Evolutionary conservation across 129 eudicot species (phyloP), one percentile per base, ranked within the genome.

Genomic region (Tanacetum coccineum): DNA sequence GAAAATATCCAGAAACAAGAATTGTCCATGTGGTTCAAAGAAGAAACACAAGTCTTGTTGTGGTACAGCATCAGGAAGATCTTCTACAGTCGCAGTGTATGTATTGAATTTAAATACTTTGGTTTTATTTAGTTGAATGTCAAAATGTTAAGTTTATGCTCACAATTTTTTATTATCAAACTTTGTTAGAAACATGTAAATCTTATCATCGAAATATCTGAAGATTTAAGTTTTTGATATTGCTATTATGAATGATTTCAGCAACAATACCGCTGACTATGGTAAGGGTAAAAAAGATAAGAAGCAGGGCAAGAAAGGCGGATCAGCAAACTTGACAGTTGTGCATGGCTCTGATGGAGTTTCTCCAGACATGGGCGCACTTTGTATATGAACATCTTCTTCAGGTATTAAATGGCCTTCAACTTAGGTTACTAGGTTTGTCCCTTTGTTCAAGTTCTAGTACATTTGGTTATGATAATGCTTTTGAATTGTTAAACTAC

Each of bases 31-130:
- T 78, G 98, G 98, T 54, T 92, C 98, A 22, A 85, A 81, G 76
- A 88, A 88, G 91, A 92, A 92, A 71, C 84, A 87, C 82, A 88
- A 92, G 83, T 80, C 98, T 64, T 92, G 96, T 72, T 92, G 98
- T 66, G 98, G 96, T 62, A 42, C 95, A 51, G 95, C 72, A 57
- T 74, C 84, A 11, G 85, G 84, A 55, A 92, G 73, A 74, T 68
- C 83, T 40, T 83, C 94, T 44, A 46, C 81, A 53, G 85, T 88
- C 66, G 54, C 83, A 77, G 62, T 60, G 98, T 92, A 88, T 70
- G 96, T 52, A 69, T 66, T 65, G n/a, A 8, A 48, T 13, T 25
- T 17, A 11, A n/a, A 22, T 0, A 39, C 0, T 48, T 58, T 49
- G 67, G 12, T 3, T 75, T 32, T 17, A 53, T 53, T 9, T 18